Conservation (phyloP, 2,329 filamentous ascomycete genomes). For the Penicillium glabrum region DNA sequence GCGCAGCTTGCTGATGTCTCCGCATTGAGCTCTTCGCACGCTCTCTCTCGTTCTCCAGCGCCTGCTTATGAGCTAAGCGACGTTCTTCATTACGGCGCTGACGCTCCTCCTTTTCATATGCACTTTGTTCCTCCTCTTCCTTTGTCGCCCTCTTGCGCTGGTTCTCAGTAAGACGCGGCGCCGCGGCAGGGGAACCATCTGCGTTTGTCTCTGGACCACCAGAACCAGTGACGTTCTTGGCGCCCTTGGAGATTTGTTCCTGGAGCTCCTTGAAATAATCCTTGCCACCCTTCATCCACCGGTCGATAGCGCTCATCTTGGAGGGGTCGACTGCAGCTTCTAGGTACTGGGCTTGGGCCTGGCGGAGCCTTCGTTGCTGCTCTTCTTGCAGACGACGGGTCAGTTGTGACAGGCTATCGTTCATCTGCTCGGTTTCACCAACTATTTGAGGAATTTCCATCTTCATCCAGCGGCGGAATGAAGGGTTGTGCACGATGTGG, state of each 20-base stretch:
- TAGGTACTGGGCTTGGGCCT: not conserved
- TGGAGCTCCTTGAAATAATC: constrained; percentile 24
- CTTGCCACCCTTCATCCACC: constrained; percentile 34
- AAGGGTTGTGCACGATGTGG: constrained; percentile 40
- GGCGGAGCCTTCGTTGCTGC: not conserved
- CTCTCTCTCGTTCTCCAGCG: constrained; percentile 26
- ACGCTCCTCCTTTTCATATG: constrained; percentile 31
- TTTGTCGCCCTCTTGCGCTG: constrained; percentile 30
- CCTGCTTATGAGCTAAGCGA: constrained; percentile 25
- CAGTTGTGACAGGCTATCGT: not conserved
- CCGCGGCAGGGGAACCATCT: constrained; percentile 16
- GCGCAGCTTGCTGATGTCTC: constrained; percentile 9
- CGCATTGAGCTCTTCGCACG: constrained; percentile 17
- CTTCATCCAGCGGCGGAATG: constrained; percentile 29
- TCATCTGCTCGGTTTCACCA: not conserved
- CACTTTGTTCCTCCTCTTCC: constrained; percentile 30
- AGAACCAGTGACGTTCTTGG: constrained; percentile 20
- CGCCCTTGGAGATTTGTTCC: constrained; percentile 18
- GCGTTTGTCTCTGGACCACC: constrained; percentile 20
- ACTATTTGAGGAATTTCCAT: constrained; percentile 21
- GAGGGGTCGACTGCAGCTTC: not conserved
- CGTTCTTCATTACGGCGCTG: constrained; percentile 38
- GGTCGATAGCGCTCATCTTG: constrained; percentile 36
- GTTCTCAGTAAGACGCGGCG: constrained; percentile 29
- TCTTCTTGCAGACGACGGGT: not conserved